These are phyloP conservation scores for Pulveroboletus sp. DNA, from an alignment of 1,284 basidiomycete genomes.

Conservation along the genomic window DNA sequence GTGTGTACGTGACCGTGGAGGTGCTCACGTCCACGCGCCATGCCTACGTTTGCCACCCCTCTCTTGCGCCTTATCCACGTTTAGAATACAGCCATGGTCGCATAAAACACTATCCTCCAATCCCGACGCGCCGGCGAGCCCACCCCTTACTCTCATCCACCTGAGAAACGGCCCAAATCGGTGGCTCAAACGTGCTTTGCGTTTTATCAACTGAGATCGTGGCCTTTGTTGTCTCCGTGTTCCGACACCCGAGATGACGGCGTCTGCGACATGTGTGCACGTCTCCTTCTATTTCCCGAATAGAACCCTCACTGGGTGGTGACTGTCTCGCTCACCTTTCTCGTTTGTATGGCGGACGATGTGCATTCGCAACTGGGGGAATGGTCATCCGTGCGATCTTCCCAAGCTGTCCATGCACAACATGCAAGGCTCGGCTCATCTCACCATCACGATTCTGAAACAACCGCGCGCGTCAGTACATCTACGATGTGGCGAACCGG, in stretches of 20 bases:
- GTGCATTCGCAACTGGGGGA: not conserved
- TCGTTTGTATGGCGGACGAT: not conserved
- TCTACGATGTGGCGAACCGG: not conserved
- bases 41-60: not conserved
- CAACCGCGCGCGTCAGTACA: not conserved
- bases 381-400: too few species aligned
- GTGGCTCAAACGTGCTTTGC: slow-evolving; percentile 4
- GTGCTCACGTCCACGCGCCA: not conserved
- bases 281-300: not conserved
- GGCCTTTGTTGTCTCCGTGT: not conserved
- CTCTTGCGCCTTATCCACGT: not conserved
- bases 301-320: not conserved
- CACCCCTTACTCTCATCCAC: not conserved
- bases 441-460: not conserved
- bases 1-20: not conserved
- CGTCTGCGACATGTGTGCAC: not conserved
- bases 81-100: not conserved
- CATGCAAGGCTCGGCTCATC: not conserved
- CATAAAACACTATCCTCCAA: not conserved
- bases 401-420: not conserved
- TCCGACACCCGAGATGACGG: not conserved
- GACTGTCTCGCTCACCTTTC: not conserved
- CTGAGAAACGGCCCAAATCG: not conserved
- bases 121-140: not conserved
- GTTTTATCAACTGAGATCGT: not conserved